phyloP scores from a whole-genome alignment of 2,329 filamentous ascomycete species.

The Pseudocercospora macadamiae region DNA sequence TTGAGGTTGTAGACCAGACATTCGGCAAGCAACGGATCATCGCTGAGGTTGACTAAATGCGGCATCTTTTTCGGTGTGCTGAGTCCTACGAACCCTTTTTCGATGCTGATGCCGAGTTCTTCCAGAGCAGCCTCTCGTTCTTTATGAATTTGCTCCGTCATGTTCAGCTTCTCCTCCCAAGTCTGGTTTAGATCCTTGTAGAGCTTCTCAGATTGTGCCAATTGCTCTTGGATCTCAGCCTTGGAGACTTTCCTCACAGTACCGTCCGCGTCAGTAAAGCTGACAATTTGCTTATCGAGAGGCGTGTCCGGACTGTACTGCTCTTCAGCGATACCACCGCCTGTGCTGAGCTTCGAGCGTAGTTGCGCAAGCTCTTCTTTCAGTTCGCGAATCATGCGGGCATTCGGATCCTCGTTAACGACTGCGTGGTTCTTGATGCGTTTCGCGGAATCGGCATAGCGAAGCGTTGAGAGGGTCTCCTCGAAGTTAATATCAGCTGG shows the following conservation, averaged over 20 bases:
- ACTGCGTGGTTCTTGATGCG: constrained; percentile 99
- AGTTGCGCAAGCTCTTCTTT: constrained; percentile 91
- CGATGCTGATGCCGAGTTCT: constrained; percentile 96
- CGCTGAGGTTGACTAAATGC: constrained; percentile 92
- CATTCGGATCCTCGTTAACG: constrained; percentile 98
- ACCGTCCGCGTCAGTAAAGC: constrained; percentile 84
- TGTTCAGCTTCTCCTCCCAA: constrained; percentile 94
- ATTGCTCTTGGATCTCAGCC: constrained; percentile 94
- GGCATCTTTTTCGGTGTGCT: constrained; percentile 99
- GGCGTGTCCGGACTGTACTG: constrained; percentile 92
- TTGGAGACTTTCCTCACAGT: constrained; percentile 94
- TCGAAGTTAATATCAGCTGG: constrained; percentile 99
- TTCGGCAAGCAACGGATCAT: constrained; percentile 81
- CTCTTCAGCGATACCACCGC: constrained; percentile 63
- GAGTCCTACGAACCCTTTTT: constrained; percentile 94
- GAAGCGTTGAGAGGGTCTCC: constrained; percentile 90
- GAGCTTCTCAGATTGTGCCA: constrained; percentile 94
- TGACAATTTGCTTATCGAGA: constrained; percentile 93
- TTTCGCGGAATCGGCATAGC: constrained; percentile 97
- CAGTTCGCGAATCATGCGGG: constrained; percentile 95
- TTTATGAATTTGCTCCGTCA: constrained; percentile 97
- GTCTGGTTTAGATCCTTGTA: constrained; percentile 96
- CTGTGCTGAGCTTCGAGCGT: constrained; percentile 73
- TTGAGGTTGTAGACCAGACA: constrained; percentile 98
- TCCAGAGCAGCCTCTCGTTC: constrained; percentile 93